Evolutionary conservation across 75 land plant species (phyloP), one percentile per base, ranked within the genome.

Genomic region (Cupressus sempervirens): DNA sequence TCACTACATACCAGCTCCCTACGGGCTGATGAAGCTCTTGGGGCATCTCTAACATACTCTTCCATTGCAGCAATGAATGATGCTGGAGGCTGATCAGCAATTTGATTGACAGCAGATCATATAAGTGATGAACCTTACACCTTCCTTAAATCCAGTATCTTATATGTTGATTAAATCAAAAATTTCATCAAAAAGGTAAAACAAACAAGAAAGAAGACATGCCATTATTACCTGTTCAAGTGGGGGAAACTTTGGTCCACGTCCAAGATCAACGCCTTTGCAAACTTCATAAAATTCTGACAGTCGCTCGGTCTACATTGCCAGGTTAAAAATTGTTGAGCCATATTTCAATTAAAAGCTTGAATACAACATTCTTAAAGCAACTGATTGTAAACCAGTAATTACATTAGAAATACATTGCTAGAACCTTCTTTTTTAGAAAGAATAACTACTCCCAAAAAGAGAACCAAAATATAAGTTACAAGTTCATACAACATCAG

Each of bases 251-350:
- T 82, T 92, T 54, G 90, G 89, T 80, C 93, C 93, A 77, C 95
- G 97, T 9, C 94, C 89, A 80, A 93, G 46, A 75, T 95, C 94
- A 84, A 95, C 85, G 43, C 86, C 89, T 86, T 93, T 95, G 79
- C 97, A 95, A 38, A 93, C 70, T 87, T 95, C 97, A 90, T 95
- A 95, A 32, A 95, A 95, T 67, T 95, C 94, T 43, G 97, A 95
- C 26, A 95, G 80, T 67, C 87, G 89, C 85, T 93, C 97, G n/a
- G 93, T 92, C 97, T 95, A 91, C 81, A 87, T 81, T 52, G 34
- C 23, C 62, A 82, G 14, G 15, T 7, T 6, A 23, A 40, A 41
- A 16, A 79, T 23, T 30, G 15, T 72, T 32, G 32, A 72, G 32
- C 4, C 3, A 72, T 30, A 72, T 72, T 14, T 32, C 35, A 72